Base-by-base conservation (phyloP, 2,329 filamentous ascomycete genomes). In the Trichoderma aggressivum region DNA sequence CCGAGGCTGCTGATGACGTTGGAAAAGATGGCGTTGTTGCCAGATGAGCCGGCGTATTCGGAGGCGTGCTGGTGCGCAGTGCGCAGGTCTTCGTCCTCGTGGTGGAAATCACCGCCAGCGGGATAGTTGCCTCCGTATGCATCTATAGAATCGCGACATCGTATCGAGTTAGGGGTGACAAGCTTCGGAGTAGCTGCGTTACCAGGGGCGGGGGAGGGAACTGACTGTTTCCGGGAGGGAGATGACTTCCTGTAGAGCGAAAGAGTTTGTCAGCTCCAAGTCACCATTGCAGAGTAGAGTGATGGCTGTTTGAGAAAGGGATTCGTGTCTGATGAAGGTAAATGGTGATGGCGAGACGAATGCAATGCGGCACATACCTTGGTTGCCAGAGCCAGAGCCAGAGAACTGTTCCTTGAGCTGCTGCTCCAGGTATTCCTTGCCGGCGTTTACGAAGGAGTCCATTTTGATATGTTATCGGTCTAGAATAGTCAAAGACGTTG, bases 1-100 rank as follows among this genome's bases (percentile, higher is more conserved):
- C 81, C 80, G 60, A 89, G 80, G 55, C 81, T 77, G 67, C 82
- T 81, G 36, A 88, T 79, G 71, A 89, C 80, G 75, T 73, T 79
- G 71, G 83, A 82, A 77, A 89, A 89, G 71, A 89, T 78, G 76
- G 82, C 81, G 75, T 77, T 77, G 76, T 83, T 81, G 62, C 85
- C 85, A 28, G 83, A 84, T 39, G 77, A 79, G 70, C 86, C 85
- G 26, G 85, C 83, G 69, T 83, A 81, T 36, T 81, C 79, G 73
- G 81, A 80, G 21, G 87, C 87, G 62, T 85, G 81, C 69, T 85
- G 80, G 70, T 85, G 83, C 7, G 86, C 85, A 24, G 81, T 81
- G 43, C 80, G 78, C 72, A 86, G 80, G 75, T 87, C 85, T 70
- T 87, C 82, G 75, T 85, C 82, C 73, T 84, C 82, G 73, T 84